A percentile compares a stretch with the other conserved stretches of the same genome.
These are phyloP conservation scores for Pichia sp. DNA, from an alignment of 1,139 yeast genomes.

Conservation along the genomic window DNA sequence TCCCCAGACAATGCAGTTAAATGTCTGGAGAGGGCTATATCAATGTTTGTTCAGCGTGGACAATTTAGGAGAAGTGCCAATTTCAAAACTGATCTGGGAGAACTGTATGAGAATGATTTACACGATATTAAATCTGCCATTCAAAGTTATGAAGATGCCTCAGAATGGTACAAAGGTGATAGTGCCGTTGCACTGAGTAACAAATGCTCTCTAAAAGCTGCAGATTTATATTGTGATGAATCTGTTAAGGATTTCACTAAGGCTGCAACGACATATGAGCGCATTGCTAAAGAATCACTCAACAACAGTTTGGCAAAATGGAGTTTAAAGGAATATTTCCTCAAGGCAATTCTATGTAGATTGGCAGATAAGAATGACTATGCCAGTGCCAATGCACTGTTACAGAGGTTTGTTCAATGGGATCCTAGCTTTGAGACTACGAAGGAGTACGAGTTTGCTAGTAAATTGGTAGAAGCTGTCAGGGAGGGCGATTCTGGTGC, in stretches of 20 bases:
- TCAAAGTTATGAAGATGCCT: conserved; percentile 82
- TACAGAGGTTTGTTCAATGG: conserved; percentile 57
- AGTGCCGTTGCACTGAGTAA: conserved; percentile 88
- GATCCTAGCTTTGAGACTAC: conserved; percentile 77
- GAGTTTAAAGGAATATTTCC: conserved; percentile 88
- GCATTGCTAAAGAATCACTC: conserved; percentile 66
- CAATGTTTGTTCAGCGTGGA: conserved; percentile 79
- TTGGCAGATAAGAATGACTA: conserved; percentile 77
- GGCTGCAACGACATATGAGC: conserved; percentile 72
- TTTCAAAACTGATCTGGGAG: conserved; percentile 86
- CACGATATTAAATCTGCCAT: conserved; percentile 65
- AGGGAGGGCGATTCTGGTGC: conserved; percentile 74
- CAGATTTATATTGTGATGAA: conserved; percentile 76
- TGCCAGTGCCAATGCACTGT: conserved; percentile 75
- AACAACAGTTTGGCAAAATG: conserved; percentile 77
- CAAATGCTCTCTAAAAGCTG: conserved; percentile 83
- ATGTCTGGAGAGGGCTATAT: conserved; percentile 70
- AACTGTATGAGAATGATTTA: conserved; percentile 67
- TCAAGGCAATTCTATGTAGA: conserved; percentile 75
- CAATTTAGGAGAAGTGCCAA: conserved; percentile 96
- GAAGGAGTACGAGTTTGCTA: conserved; percentile 64
- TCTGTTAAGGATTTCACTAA: conserved; percentile 52
- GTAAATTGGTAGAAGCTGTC: conserved; percentile 63
- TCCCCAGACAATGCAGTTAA: conserved; percentile 74
- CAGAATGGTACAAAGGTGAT: conserved; percentile 92